phyloP scores from a whole-genome alignment of 495 filamentous ascomycete species.

The Penicillium maclennaniae region DNA sequence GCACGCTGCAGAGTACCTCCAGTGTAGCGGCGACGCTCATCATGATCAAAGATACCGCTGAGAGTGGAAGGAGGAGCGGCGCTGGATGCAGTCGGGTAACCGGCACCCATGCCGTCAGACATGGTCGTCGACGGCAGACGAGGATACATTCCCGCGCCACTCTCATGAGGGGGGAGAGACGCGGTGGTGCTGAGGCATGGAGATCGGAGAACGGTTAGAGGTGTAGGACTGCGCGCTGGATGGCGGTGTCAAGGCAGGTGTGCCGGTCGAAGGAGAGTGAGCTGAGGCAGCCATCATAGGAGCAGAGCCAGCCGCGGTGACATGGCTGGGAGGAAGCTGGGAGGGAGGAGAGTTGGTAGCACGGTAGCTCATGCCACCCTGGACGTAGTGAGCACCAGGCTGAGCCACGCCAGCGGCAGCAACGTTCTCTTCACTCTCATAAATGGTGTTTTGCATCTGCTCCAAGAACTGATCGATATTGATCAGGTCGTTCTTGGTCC shows the following conservation, averaged over 20 bases:
- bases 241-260: constrained; percentile 84
- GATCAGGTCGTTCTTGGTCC: constrained; percentile 88
- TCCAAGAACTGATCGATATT: constrained; percentile 91
- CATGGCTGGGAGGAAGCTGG: constrained; percentile 52
- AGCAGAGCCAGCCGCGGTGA: constrained; percentile 52
- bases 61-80: constrained; percentile 74
- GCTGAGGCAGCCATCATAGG: constrained; percentile 56
- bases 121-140: constrained; percentile 72
- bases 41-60: constrained; percentile 73
- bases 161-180: constrained; percentile 63
- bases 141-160: constrained; percentile 73
- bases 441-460: constrained; percentile 91
- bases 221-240: constrained; percentile 83
- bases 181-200: constrained; percentile 52
- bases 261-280: constrained; percentile 53
- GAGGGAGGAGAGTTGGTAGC: constrained; percentile 68
- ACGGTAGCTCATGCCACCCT: constrained; percentile 58
- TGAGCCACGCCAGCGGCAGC: constrained; percentile 71
- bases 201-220: constrained; percentile 78
- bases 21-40: constrained; percentile 79
- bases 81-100: constrained; percentile 59
- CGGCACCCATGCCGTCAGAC: constrained; percentile 47
- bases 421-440: constrained; percentile 79
- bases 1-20: constrained; percentile 82
- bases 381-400: constrained; percentile 61